Base-by-base conservation (phyloP, 202 grass and related monocot species). In the Musa balbisiana region DNA sequence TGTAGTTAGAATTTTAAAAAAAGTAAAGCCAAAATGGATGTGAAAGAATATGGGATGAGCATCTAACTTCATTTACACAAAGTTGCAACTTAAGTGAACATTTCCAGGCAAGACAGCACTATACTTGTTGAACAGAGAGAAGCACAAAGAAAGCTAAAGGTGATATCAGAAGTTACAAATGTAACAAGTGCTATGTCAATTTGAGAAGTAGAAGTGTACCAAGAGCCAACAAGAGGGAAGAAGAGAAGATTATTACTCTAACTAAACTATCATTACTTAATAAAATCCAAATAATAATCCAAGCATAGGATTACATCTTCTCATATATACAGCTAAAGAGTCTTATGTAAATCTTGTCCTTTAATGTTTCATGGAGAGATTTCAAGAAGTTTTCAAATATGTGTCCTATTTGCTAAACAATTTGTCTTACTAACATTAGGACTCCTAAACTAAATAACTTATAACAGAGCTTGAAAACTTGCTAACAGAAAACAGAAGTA, bases 1-100 rank as follows among this genome's bases (percentile, higher is more conserved):
- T 87, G 74, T 62, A 64, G 90, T 92, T 78, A 98, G 86, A 81
- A 88, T 76, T 73, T 84, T 62, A 76, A 75, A 87, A 79, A 55
- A 64, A 56, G 13, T 79, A 78, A 82, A 80, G 33, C 66, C 20
- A 79, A 13, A 58, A 58, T 49, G 20, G 53, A 16, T 69, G 5
- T 27, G 49, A 58, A 21, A 70, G 11, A 70, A 70, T 70, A 10
- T 70, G 25, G 55, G 33, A 59, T 79, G 66, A 70, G 21, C 49
- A 77, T 52, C 50, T 59, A 50, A 65, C 2, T 59, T 59, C 22
- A 73, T 43, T n/a, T 27, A 56, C 0, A 27, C 67, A 50, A 49
- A 17, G 29, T 16, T 10, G 23, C 2, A 58, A 17, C 56, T 27
- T 55, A 9, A 74, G 8, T 21, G 43, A 69, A n/a, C 17, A 20